Base-by-base conservation (phyloP, 192 early-diverging fungal species). In the Ramicandelaber brevisporus region DNA sequence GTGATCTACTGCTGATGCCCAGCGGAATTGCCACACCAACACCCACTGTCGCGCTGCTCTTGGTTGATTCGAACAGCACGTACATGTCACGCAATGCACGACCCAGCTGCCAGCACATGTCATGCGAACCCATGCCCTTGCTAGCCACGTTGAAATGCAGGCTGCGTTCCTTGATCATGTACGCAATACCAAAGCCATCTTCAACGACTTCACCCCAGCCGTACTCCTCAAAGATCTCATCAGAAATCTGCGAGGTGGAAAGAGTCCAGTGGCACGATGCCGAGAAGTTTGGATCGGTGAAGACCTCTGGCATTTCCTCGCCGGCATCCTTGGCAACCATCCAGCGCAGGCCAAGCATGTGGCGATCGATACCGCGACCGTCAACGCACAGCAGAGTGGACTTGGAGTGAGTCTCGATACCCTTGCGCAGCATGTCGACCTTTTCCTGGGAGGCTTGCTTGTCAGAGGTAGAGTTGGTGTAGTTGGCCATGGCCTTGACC, bases 81-180 rank as follows among this genome's bases (percentile, higher is more conserved):
- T 46, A 34, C 71, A 77, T 77, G 36, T 80, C 76, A 36, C 56
- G 40, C 32, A 80, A 48, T 3, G 73, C 73, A 31, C 70, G 68
- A 3, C 49, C 36, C 16, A 80, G 30, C 30, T 66, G 61, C 40
- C 48, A 53, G 35, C 61, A 41, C 47, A 80, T 42, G 12, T 48
- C 57, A 25, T 61, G 50, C 27, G 50, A 40, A 10, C 53, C 49
- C 27, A 59, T 33, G 23, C 38, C 17, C 30, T 50, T 50, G 33
- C 51, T 53, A 16, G 48, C 47, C 14, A 61, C 48, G 21, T 50
- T 57, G 30, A 61, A 57, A 44, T 57, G 44, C 32, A 61, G 33
- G 12, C 31, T 32, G 14, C 48, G 24, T 30, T 43, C 34, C 27
- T 61, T 52, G 30, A 63, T 53, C 40, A 55, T 51, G 32, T 63